phyloP scores from a whole-genome alignment of 768 basidiomycete species.

The Galerina marginata region DNA sequence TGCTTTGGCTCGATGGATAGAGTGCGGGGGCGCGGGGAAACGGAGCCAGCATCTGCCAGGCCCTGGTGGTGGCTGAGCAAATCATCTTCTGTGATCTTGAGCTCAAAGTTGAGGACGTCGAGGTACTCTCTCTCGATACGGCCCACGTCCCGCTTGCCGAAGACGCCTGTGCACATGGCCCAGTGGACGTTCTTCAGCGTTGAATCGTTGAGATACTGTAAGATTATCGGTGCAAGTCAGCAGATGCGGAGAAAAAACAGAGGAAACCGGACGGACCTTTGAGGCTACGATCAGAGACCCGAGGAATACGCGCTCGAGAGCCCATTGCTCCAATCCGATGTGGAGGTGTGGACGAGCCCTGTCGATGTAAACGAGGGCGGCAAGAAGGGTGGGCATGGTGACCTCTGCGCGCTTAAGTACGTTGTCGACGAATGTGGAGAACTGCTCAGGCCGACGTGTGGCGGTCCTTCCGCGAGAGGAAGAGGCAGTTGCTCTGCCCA shows the following conservation, averaged over 20 bases:
- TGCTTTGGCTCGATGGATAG: slow-evolving; percentile 23
- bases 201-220: slow-evolving; percentile 84
- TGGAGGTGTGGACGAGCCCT: slow-evolving; percentile 80
- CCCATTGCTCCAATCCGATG: slow-evolving; percentile 85
- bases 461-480: slow-evolving; percentile 53
- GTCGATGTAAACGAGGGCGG: slow-evolving; percentile 77
- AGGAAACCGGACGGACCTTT: slow-evolving; percentile 58
- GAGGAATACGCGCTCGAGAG: slow-evolving; percentile 88
- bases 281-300: slow-evolving; percentile 88
- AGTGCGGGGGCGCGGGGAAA: slow-evolving; percentile 32
- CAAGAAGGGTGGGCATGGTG: slow-evolving; percentile 69
- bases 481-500: slow-evolving; percentile 65
- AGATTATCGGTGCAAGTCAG: slow-evolving; percentile 18
- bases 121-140: slow-evolving; percentile 85
- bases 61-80: slow-evolving; percentile 57
- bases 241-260: slow-evolving; percentile 7
- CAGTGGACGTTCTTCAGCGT: slow-evolving; percentile 92
- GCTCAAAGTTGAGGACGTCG: slow-evolving; percentile 79
- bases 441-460: slow-evolving; percentile 58
- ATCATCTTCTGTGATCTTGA: slow-evolving; percentile 68
- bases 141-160: slow-evolving; percentile 81
- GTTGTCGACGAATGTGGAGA: slow-evolving; percentile 67
- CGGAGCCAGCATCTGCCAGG: slow-evolving; percentile 33
- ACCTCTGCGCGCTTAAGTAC: slow-evolving; percentile 79
- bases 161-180: slow-evolving; percentile 84